A percentile compares a stretch with the other conserved stretches of the same genome.
Conservation (phyloP, 768 basidiomycete species). For the Clitopilus passeckerianus region DNA sequence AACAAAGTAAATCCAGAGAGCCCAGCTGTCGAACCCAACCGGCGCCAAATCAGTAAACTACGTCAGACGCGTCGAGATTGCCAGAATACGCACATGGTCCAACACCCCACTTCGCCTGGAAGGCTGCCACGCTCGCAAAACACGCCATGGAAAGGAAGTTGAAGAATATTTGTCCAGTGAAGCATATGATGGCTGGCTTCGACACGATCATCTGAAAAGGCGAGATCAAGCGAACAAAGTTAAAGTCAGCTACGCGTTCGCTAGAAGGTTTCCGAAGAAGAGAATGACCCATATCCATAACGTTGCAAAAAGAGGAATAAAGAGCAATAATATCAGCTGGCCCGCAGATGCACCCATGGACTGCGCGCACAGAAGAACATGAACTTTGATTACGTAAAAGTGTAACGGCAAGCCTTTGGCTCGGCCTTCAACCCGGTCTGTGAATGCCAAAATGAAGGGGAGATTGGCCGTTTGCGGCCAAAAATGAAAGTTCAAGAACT, state of each 20-base stretch:
- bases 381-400: constrained; percentile 40
- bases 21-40: constrained; percentile 53
- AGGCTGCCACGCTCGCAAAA: constrained; percentile 83
- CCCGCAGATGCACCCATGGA: constrained; percentile 31
- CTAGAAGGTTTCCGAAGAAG: constrained; percentile 7
- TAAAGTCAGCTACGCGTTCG: constrained; percentile 3
- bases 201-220: constrained; percentile 75
- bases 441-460: constrained; percentile 4
- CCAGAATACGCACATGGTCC: constrained; percentile 72
- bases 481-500: too few relatives aligned
- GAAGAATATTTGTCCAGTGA: constrained; percentile 82
- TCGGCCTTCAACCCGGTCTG: neutral
- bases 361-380: constrained; percentile 29
- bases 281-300: constrained; percentile 65
- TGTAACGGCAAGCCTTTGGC: constrained; percentile 2
- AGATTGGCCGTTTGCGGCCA: neutral
- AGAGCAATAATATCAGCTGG: constrained; percentile 57
- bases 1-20: constrained; percentile 85
- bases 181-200: constrained; percentile 75
- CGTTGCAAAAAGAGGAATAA: constrained; percentile 60
- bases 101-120: constrained; percentile 80
- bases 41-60: constrained; percentile 3
- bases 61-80: neutral
- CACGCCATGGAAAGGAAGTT: constrained; percentile 90
- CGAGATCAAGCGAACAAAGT: constrained; percentile 3